Conservation (phyloP, 306 rosid species). For the Cicer judaicum region DNA sequence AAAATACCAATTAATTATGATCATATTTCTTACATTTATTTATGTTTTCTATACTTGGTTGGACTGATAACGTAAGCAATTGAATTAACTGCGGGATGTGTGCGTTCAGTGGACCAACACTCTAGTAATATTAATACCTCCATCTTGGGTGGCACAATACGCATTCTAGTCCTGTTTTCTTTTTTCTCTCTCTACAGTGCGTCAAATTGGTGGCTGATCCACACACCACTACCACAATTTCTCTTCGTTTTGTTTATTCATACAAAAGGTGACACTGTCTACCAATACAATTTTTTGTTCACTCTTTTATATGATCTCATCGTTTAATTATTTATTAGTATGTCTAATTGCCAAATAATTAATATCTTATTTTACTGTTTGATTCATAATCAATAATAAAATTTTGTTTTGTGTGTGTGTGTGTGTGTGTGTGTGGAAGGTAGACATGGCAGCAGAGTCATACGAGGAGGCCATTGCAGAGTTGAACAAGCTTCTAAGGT, state of each 20-base stretch:
- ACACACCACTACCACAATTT: background rate
- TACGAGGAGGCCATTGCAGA: constrained; percentile 79
- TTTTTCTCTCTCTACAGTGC: background rate
- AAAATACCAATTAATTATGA: background rate
- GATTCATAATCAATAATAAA: background rate
- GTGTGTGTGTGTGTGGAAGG: constrained; percentile 34
- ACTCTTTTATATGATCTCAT: background rate
- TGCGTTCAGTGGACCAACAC: background rate
- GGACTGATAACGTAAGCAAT: background rate
- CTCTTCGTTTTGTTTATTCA: background rate
- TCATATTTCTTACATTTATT: background rate
- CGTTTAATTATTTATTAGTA: too few species aligned
- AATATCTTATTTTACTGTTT: background rate
- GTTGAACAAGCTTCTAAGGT: constrained; percentile 72
- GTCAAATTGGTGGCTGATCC: background rate
- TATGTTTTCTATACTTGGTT: background rate
- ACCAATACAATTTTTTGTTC: background rate
- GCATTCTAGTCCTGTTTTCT: background rate
- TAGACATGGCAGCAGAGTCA: constrained; percentile 71
- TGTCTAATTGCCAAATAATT: background rate
- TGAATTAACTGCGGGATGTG: background rate
- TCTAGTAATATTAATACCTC: background rate
- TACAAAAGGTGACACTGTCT: background rate
- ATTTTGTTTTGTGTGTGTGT: background rate
- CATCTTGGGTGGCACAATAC: background rate